Base-by-base conservation (phyloP, 805 yeast species). In the Phaffomyces opuntiae region DNA sequence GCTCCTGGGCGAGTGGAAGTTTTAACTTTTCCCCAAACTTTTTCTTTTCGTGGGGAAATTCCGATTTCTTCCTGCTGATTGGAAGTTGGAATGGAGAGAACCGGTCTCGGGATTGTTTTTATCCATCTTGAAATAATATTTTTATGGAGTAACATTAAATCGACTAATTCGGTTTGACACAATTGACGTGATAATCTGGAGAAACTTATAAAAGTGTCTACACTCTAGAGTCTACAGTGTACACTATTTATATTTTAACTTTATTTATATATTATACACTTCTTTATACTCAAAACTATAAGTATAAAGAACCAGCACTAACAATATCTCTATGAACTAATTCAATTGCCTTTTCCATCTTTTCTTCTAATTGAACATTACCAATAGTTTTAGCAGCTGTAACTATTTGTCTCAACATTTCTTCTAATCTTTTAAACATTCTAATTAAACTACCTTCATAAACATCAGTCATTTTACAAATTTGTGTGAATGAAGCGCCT, bases 391-490 rank as follows among this genome's bases (percentile, higher is more conserved):
- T 87, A 3, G 99, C 93, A 13, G 97, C 98, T 54, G 78, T 81
- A 39, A 82, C 81, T 78, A 93, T 74, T 64, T 93, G 99, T 59
- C 91, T 80, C 46, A 93, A 70, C 73, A 93, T 75, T 63, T 93
- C 99, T 65, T 93, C 99, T 45, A 93, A 71, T 61, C 99, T 77
- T 65, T 93, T 84, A 71, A 93, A 93, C 80, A 87, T 86, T 63
- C 99, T 81, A 53, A 93, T 91, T 60, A 93, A 74, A 21, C 95
- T 84, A 37, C 99, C 99, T 69, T 93, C 99, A 56, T 91, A 93
- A 38, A 93, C 98, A 61, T 93, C 99, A 0, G 99, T 93, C 96
- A 93, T 89, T 65, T 91, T 91, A 70, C 98, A 91, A 51, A 93
- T 91, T 63, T 91, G 96, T 0, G 97, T 91, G 65, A 93, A 93